Evolutionary conservation across 1,284 basidiomycete species (phyloP), one percentile per base, ranked within the genome.

Genomic region (Puccinia triticina): DNA sequence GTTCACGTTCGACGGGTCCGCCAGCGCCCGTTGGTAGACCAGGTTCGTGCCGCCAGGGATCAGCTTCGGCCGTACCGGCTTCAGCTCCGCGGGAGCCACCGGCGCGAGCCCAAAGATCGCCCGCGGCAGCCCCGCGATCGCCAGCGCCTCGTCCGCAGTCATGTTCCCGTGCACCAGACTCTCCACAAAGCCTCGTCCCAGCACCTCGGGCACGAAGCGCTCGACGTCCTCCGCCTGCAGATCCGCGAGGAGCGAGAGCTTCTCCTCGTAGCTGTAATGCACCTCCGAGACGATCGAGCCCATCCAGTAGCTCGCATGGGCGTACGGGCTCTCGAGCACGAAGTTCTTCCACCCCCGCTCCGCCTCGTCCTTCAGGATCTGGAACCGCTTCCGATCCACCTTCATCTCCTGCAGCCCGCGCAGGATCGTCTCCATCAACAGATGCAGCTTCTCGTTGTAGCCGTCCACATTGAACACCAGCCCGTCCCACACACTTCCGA

Each of bases 361-460:
- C 84, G 93, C 93, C 88, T 93, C 91, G 87, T 98, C 95, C 86
- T 93, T 93, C 87, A 97, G 91, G 74, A 98, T 91, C 72, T 90
- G 90, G 83, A 98, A 91, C 83, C 96, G 90, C 82, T 92, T 90
- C 34, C 90, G 88, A 84, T 92, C 90, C 48, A 97, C 90, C 85
- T 91, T 88, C 80, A 96, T 89, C 46, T 89, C 88, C 86, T 91
- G 92, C 82, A 93, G 89, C 85, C 91, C 92, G 84, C 92, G 90
- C 64, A 98, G 87, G 80, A 99, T 91, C 83, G 92, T 90, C 85
- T 92, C 89, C 11, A 92, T 90, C 48, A 99, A 90, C 0, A 93
- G 90, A 8, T 91, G 88, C 55, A 99, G 89, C 88, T 98, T 98
- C 88, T 99, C 96, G 86, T 96, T 97, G 89, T 98, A 99, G 1